Base-by-base conservation (phyloP, 1,284 basidiomycete species). In the Sanghuangporus weigelae region DNA sequence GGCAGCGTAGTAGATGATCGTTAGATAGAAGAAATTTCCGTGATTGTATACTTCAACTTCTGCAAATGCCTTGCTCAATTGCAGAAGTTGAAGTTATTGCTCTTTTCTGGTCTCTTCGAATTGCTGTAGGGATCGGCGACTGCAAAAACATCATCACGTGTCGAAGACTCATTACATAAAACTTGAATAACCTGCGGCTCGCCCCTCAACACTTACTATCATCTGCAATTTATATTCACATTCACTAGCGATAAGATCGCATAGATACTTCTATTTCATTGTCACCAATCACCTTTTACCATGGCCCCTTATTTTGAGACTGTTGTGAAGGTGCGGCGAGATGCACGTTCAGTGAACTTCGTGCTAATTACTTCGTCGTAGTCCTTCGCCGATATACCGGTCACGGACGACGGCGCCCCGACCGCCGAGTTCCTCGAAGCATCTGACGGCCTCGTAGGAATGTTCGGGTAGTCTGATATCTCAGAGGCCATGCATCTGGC, bases 341-440 rank as follows among this genome's bases (percentile, higher is more conserved):
- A 10, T 49, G 8, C 7, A 54, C 23, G 23, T 16, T 19, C 40
- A 6, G 8, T n/a, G 2, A 21, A 31, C 23, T 60, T 48, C 42
- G n/a, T n/a, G 7, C 21, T 51, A n/a, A 39, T 21, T 38, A 10
- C 10, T 35, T 51, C 44, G 16, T 12, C 19, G 7, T 66, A 96
- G 94, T 94, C 92, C 21, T 97, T 93, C 75, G 86, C 84, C 70
- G 92, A 97, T 70, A 93, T 98, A 39, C 84, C 87, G 23, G 80
- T 92, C 71, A 86, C 84, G 35, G 83, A 85, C 48, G 76, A 79
- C 7, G 95, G 96, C n/a, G 86, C 98, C 62, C 87, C 95, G 70
- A 95, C 95, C 0, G 72, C 77, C 26, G 77, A 83, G 3, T 99
- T 98, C 79, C 81, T 95, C 62, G 89, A 94, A 72, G 96, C 96